Conservation (phyloP, 2,329 filamentous ascomycete species). For the Neopestalotiopsis sp. region DNA sequence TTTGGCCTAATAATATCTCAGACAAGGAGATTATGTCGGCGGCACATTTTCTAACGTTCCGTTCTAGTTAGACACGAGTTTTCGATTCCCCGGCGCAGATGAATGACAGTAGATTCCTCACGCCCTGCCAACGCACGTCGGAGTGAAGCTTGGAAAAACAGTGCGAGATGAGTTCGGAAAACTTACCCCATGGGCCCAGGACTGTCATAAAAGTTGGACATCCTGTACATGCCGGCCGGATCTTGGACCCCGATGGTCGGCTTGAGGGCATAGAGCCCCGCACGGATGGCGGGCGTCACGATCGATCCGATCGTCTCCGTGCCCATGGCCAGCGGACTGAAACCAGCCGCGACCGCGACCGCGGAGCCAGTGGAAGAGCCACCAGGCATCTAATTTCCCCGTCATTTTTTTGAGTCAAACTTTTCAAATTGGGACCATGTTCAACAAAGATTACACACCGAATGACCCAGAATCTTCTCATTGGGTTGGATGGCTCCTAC, state of each 20-base stretch:
- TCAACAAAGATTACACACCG: conserved; percentile 20
- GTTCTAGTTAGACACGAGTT: too few relatives aligned
- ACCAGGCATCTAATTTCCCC: neutral
- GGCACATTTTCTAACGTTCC: too few relatives aligned
- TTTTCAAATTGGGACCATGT: too few relatives aligned
- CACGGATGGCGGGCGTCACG: neutral
- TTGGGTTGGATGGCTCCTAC: conserved; percentile 26
- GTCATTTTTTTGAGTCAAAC: too few relatives aligned
- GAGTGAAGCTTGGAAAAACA: too few relatives aligned
- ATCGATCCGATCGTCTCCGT: conserved; percentile 6
- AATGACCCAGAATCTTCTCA: conserved; percentile 23
- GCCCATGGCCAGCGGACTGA: neutral
- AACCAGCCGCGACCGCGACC: neutral
- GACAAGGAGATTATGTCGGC: too few relatives aligned
- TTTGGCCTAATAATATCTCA: too few relatives aligned
- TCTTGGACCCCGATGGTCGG: neutral
- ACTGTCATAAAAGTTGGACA: neutral
- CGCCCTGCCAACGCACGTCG: neutral
- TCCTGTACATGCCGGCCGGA: neutral
- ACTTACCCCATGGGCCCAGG: neutral
- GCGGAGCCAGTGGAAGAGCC: conserved; percentile 7
- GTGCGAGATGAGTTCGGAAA: neutral
- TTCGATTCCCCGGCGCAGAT: too few relatives aligned
- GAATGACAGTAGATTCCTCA: neutral
- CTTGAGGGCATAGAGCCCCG: neutral